phyloP scores from a whole-genome alignment of 257 asterid species.

The Craterostigma plantagineum region DNA sequence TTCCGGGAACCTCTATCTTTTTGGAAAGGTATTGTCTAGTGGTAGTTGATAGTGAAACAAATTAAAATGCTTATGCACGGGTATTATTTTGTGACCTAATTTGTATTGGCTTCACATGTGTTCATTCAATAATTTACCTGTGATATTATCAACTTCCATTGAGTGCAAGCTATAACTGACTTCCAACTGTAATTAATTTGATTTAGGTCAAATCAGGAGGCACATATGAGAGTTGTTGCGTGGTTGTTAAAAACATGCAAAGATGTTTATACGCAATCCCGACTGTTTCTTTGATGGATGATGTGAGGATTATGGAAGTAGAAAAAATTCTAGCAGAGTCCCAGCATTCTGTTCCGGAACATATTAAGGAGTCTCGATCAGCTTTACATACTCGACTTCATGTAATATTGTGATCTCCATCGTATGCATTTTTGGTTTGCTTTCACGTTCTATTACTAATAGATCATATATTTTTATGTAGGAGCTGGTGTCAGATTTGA shows the following conservation, averaged over 20 bases:
- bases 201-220: constrained; percentile 63
- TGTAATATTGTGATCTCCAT: constrained; percentile 18
- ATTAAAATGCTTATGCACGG: too few relatives aligned
- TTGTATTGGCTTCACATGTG: too few relatives aligned
- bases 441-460: constrained; percentile 10
- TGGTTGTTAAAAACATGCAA: constrained; percentile 64
- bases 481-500: constrained; percentile 75
- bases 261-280: constrained; percentile 90
- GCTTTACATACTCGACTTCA: constrained; percentile 52
- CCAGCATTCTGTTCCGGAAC: constrained; percentile 31
- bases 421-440: constrained; percentile 9
- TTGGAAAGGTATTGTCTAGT: constrained; percentile 57
- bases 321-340: constrained; percentile 48
- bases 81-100: too few relatives aligned
- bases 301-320: constrained; percentile 28
- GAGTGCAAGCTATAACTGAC: constrained; percentile 10
- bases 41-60: too few relatives aligned
- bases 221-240: constrained; percentile 80
- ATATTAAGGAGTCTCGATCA: constrained; percentile 38
- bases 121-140: too few relatives aligned
- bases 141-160: not conserved
- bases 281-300: constrained; percentile 28
- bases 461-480: constrained; percentile 16
- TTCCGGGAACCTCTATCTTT: constrained; percentile 67
- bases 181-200: constrained; percentile 13